phyloP scores from a whole-genome alignment of 2,329 filamentous ascomycete species.

The Cadophora gregata region DNA sequence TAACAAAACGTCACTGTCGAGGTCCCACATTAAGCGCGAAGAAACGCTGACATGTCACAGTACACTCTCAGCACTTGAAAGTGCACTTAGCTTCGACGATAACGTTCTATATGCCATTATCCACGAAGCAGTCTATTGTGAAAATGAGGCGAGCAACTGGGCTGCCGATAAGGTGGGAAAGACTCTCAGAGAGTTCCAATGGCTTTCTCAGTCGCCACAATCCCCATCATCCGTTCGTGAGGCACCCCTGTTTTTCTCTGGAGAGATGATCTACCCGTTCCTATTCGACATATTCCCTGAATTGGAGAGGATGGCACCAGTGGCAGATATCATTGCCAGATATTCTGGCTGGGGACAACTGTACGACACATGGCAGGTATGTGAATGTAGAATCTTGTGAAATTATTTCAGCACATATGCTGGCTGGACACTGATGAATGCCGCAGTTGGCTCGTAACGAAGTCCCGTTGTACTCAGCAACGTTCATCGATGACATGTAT shows the following conservation, averaged over 20 bases:
- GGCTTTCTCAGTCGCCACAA: constrained; percentile 47
- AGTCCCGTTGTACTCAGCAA: constrained; percentile 85
- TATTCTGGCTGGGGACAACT: constrained; percentile 74
- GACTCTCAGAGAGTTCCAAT: constrained; percentile 50
- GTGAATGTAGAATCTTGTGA: background rate
- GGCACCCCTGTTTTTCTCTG: constrained; percentile 76
- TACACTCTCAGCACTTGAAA: constrained; percentile 72
- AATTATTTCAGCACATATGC: background rate
- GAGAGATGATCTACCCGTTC: constrained; percentile 90
- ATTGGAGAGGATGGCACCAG: constrained; percentile 69
- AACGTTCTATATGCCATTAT: constrained; percentile 84
- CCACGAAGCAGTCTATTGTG: constrained; percentile 88
- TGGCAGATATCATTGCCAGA: constrained; percentile 73
- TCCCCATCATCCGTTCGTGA: constrained; percentile 47
- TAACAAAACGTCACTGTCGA: background rate
- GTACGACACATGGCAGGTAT: constrained; percentile 71
- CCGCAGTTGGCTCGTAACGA: constrained; percentile 68
- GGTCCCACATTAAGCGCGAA: background rate
- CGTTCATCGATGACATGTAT: constrained; percentile 90
- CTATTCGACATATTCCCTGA: constrained; percentile 84
- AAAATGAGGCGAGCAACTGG: constrained; percentile 73
- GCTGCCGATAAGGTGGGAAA: constrained; percentile 70
- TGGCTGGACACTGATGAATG: background rate
- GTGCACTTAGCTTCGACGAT: constrained; percentile 71
- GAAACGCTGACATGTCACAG: constrained; percentile 10